phyloP scores from a whole-genome alignment of 768 basidiomycete genomes.

The Phanerodontia chrysosporium region DNA sequence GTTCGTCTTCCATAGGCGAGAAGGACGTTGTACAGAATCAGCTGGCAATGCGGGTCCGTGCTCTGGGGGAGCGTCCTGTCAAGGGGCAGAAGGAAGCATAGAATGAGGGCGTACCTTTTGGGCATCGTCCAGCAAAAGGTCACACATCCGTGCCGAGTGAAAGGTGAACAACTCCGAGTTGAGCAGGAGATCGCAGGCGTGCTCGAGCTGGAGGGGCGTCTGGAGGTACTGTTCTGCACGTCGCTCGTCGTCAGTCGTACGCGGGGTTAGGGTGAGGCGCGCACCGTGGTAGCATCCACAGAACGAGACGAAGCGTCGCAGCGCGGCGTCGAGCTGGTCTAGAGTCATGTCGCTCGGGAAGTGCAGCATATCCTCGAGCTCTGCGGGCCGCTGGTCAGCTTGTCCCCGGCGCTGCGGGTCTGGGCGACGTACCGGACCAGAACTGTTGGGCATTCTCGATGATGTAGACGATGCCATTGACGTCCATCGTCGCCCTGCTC shows the following conservation, averaged over 20 bases:
- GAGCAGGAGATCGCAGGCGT: constrained; percentile 73
- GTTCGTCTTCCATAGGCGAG: constrained; percentile 70
- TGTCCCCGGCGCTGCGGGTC: background rate
- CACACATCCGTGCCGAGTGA: constrained; percentile 90
- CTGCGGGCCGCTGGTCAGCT: constrained; percentile 35
- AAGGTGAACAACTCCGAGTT: constrained; percentile 85
- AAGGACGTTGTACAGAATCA: constrained; percentile 77
- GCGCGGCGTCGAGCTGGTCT: constrained; percentile 69
- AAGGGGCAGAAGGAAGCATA: background rate
- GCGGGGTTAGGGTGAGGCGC: constrained; percentile 21
- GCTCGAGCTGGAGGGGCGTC: constrained; percentile 76
- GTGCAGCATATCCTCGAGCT: constrained; percentile 79
- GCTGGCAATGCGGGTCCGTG: constrained; percentile 81
- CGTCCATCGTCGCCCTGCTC: constrained; percentile 5
- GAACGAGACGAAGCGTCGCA: constrained; percentile 72
- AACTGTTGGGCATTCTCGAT: constrained; percentile 84
- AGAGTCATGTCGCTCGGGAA: constrained; percentile 67
- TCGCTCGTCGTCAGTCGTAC: constrained; percentile 10
- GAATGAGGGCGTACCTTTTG: constrained; percentile 45
- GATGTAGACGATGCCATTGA: constrained; percentile 46
- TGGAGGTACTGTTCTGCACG: constrained; percentile 77
- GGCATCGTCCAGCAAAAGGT: constrained; percentile 67
- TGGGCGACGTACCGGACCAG: constrained; percentile 64
- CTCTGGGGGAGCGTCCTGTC: constrained; percentile 39
- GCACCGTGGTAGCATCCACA: constrained; percentile 85